Base-by-base conservation (phyloP, 345 rosid genomes). In the Bruguiera parviflora region DNA sequence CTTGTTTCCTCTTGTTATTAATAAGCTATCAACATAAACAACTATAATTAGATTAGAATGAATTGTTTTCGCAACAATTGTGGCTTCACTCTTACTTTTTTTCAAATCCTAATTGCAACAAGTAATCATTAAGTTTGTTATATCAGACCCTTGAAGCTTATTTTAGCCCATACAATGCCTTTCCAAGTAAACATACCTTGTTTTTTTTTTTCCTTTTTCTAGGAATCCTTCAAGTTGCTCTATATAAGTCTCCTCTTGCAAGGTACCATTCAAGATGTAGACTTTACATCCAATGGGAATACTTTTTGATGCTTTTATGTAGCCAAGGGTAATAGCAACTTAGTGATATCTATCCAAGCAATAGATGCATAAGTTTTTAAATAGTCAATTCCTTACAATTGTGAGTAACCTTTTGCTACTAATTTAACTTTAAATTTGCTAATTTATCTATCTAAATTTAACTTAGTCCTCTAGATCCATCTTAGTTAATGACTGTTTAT, bases 281-380 rank as follows among this genome's bases (percentile, higher is more conserved):
- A 53, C 25, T 53, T n/a, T 8, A n/a, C 2, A n/a, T 53, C 24
- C 2, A 53, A 5, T n/a, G n/a, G 11, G 10, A 19, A 53, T 5
- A 20, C 1, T 53, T 6, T 53, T 3, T 21, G 1, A 0, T 7
- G 2, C 2, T n/a, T 53, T 5, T 6, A 9, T 8, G 57, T 10
- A 6, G 0, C 11, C 2, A n/a, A 3, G 19, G 57, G 1, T 2
- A n/a, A 2, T 0, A 53, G 3, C 0, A 53, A 1, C 8, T 1
- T 19, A 1, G 20, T 52, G 2, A 22, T 52, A 19, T 52, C 9
- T 4, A 52, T 19, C 2, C 7, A 5, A 16, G 2, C 22, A 52
- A 52, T 7, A 7, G 2, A 21, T 18, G 56, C 22, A 52, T 18
- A 19, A 1, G 21, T 21, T 52, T 52, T 22, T 19, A 18, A 5